Conservation (phyloP, 2,329 filamentous ascomycete genomes). For the Drechslerella stenobrocha region DNA sequence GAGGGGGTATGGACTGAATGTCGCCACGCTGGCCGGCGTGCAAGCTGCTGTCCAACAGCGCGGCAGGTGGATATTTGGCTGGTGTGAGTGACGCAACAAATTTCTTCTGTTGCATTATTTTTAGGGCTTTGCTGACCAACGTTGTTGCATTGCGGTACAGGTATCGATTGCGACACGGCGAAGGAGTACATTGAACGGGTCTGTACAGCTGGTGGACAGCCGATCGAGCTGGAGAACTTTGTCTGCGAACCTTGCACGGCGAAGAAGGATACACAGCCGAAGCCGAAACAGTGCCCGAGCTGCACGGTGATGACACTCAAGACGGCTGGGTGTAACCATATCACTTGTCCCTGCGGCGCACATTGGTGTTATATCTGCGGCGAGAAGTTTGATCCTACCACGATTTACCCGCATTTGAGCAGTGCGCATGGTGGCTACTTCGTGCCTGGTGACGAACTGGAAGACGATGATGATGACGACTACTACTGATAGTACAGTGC, state of each 20-base stretch:
- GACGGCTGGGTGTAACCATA: conserved; percentile 57
- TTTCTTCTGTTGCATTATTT: conserved; percentile 16
- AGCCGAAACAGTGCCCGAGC: conserved; percentile 55
- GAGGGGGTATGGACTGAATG: conserved; percentile 55
- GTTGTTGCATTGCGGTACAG: too few relatives aligned
- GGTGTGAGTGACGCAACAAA: conserved; percentile 54
- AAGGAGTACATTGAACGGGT: conserved; percentile 57
- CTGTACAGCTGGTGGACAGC: conserved; percentile 57
- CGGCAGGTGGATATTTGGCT: conserved; percentile 59
- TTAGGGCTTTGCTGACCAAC: too few relatives aligned
- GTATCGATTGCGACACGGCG: conserved; percentile 57
- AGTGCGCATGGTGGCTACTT: conserved; percentile 54
- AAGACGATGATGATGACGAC: conserved; percentile 16
- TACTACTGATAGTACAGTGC: not conserved
- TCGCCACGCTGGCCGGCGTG: conserved; percentile 56
- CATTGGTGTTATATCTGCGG: conserved; percentile 59
- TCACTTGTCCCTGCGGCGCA: conserved; percentile 54
- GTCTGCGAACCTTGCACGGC: conserved; percentile 57
- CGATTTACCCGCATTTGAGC: conserved; percentile 57
- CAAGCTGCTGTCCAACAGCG: conserved; percentile 56
- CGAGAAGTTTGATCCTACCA: conserved; percentile 47
- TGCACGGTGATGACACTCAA: conserved; percentile 56
- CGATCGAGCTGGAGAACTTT: conserved; percentile 56
- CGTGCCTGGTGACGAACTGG: not conserved
- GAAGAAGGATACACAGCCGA: conserved; percentile 40